A percentile compares a stretch with the other conserved stretches of the same genome.
Conservation (phyloP, 2,329 filamentous ascomycete genomes). For the Penicillium hesseltinei region DNA sequence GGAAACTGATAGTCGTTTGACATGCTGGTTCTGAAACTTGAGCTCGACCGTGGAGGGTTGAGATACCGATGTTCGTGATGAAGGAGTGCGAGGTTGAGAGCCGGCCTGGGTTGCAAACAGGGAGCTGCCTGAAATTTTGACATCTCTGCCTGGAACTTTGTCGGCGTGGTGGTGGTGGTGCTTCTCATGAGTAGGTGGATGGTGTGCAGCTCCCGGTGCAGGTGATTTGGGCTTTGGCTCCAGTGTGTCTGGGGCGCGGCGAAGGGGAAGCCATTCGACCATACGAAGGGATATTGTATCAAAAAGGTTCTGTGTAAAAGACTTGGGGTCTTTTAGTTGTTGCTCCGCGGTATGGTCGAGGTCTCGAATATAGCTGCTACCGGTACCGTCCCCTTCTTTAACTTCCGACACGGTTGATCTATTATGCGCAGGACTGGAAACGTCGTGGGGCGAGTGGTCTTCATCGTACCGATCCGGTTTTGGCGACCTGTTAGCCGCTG, state of each 20-base stretch:
- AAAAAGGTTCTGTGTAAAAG: slow-evolving; percentile 60
- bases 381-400: background rate
- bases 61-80: slow-evolving; percentile 24
- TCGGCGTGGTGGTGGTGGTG: background rate
- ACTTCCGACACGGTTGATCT: background rate
- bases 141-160: slow-evolving; percentile 6
- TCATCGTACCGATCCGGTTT: background rate
- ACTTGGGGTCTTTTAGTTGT: slow-evolving; percentile 56
- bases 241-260: slow-evolving; percentile 28
- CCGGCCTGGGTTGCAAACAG: slow-evolving; percentile 1
- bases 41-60: slow-evolving; percentile 38
- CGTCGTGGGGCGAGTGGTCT: background rate
- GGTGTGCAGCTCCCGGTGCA: background rate
- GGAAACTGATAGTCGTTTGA: slow-evolving; percentile 41
- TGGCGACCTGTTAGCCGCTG: slow-evolving; percentile 6
- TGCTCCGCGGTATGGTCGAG: slow-evolving; percentile 26
- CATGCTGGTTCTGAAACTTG: slow-evolving; percentile 38
- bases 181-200: slow-evolving; percentile 3
- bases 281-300: slow-evolving; percentile 47
- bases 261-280: slow-evolving; percentile 48
- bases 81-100: slow-evolving; percentile 29
- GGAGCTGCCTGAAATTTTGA: slow-evolving; percentile 7
- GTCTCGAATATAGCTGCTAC: slow-evolving; percentile 17
- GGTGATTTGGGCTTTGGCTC: slow-evolving; percentile 9
- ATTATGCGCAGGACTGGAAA: background rate